A percentile compares a stretch with the other conserved stretches of the same genome.
These are phyloP conservation scores for Silene latifolia DNA, from an alignment of 148 eudicot genomes.

Conservation along the genomic window DNA sequence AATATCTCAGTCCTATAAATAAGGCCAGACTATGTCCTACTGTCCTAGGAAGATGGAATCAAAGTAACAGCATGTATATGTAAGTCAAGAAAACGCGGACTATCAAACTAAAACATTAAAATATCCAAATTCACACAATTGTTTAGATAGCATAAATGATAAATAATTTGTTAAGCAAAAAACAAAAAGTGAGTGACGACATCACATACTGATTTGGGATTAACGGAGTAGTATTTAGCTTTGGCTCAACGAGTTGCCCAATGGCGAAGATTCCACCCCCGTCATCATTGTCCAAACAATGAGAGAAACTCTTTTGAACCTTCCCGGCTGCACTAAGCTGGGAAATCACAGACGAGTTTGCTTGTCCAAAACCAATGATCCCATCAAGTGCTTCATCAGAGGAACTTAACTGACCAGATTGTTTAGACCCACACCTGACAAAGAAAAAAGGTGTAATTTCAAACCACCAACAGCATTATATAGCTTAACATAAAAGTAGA, in stretches of 20 bases:
- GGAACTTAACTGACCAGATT: slow-evolving; percentile 69
- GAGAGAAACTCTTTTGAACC: slow-evolving; percentile 75
- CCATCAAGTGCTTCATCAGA: slow-evolving; percentile 82
- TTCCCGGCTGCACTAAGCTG: slow-evolving; percentile 73
- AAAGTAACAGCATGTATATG: not conserved
- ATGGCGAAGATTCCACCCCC: slow-evolving; percentile 96
- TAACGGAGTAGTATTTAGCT: slow-evolving; percentile 60
- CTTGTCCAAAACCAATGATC: slow-evolving; percentile 87
- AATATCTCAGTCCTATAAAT: not conserved
- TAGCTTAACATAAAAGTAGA: not conserved
- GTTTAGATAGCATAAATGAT: not conserved
- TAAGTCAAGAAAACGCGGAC: not conserved
- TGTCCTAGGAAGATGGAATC: not conserved
- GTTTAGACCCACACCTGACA: slow-evolving; percentile 78
- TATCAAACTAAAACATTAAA: not conserved
- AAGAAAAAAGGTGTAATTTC: slow-evolving; percentile 4
- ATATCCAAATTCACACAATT: not conserved
- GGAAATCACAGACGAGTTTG: slow-evolving; percentile 78
- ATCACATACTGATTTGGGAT: slow-evolving; percentile 65
- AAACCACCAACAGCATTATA: slow-evolving; percentile 6
- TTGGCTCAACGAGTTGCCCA: slow-evolving; percentile 81
- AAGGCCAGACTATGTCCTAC: not conserved
- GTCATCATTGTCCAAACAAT: slow-evolving; percentile 70
- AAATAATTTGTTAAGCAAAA: not conserved
- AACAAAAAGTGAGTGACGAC: slow-evolving; percentile 1